Conservation (phyloP, 345 rosid species). For the Pseudoturritis turrita region DNA sequence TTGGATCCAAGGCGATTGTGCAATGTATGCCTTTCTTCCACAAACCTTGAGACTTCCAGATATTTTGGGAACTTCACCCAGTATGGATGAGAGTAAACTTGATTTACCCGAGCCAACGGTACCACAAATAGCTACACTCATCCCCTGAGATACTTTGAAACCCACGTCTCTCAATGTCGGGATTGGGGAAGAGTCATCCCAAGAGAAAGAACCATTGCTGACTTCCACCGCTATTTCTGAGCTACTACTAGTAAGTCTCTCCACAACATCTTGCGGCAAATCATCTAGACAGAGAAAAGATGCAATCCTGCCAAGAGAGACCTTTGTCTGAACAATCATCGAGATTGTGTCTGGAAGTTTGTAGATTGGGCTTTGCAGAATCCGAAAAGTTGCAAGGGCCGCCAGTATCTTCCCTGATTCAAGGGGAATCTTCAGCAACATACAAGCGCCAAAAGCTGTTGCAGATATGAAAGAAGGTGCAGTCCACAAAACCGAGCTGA, state of each 20-base stretch:
- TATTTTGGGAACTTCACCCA: constrained; percentile 62
- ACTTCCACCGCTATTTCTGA: constrained; percentile 39
- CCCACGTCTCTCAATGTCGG: constrained; percentile 47
- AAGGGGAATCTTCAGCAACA: constrained; percentile 42
- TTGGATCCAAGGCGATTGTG: constrained; percentile 84
- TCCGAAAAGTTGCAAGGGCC: constrained; percentile 58
- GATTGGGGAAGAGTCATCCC: constrained; percentile 40
- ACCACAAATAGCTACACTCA: constrained; percentile 67
- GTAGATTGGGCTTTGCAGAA: constrained; percentile 45
- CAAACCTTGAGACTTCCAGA: constrained; percentile 48
- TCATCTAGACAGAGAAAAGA: constrained; percentile 58
- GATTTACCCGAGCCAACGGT: constrained; percentile 78
- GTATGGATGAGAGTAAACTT: constrained; percentile 53
- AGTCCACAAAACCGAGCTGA: constrained; percentile 39
- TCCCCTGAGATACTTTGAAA: constrained; percentile 46
- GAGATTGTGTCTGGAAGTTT: constrained; percentile 53
- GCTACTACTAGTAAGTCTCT: constrained; percentile 21
- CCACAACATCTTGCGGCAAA: constrained; percentile 36
- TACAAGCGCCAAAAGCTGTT: constrained; percentile 48
- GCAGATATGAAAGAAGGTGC: constrained; percentile 57
- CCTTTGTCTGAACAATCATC: constrained; percentile 52
- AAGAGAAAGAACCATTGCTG: constrained; percentile 44
- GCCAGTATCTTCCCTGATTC: constrained; percentile 57
- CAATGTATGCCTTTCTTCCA: constrained; percentile 63
- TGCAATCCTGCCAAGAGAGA: constrained; percentile 57